Base-by-base conservation (phyloP, 805 yeast species). In the Candida glaebosa region DNA sequence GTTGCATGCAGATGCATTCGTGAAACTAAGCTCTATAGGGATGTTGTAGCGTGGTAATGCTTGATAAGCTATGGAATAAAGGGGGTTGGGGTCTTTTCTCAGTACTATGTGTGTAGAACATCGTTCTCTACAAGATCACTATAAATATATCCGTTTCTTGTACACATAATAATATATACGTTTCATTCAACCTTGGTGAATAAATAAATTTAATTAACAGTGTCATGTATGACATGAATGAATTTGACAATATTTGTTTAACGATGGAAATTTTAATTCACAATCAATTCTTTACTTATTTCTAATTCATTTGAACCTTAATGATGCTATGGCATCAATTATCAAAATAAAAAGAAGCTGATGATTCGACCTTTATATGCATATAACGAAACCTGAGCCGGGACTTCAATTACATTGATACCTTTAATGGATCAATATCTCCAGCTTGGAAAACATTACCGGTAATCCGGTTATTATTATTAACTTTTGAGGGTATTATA, bases 191-290 rank as follows among this genome's bases (percentile, higher is more conserved):
- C 26, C n/a, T 34, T 10, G 20, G 12, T 19, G 17, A 34, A 15
- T 18, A 18, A 24, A 34, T 18, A 34, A 34, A 12, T 24, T 18
- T 7, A 34, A 9, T 15, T 4, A 18, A 18, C 26, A 20, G 17
- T 8, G 19, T 17, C 12, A 15, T 32, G 5, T 15, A 10, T 34
- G 37, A 12, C 12, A 17, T 34, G 12, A 34, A 16, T 34, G 37
- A 34, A 34, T 34, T 34, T 18, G 37, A 34, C 20, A 20, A 34
- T 22, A 22, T 22, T 22, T 10, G 25, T 18, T 34, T 18, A 34
- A 34, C 37, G 37, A 34, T 15, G 37, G 37, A 34, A 34, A 34
- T 34, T 12, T 34, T 20, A 34, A 34, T 34, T 34, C 37, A 18
- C 37, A 10, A 34, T 34, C 37, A 34, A 34, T 34, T 34, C 18